phyloP scores from a whole-genome alignment of 148 eudicot species.

The Arctostaphylos glauca region DNA sequence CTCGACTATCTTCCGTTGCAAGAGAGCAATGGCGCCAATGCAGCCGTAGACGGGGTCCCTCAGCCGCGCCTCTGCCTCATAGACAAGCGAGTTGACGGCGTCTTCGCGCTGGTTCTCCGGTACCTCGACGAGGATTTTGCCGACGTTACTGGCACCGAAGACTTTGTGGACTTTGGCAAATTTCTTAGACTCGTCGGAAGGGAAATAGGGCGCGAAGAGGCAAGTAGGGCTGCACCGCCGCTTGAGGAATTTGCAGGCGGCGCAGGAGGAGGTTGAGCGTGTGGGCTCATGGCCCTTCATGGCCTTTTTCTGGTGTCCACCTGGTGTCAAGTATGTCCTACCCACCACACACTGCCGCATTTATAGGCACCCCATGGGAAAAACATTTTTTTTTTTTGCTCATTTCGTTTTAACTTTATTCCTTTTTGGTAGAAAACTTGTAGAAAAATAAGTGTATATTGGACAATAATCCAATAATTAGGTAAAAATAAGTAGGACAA shows the following conservation, averaged over 20 bases:
- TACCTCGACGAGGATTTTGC: constrained; percentile 68
- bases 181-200: constrained; percentile 65
- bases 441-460: too few relatives aligned
- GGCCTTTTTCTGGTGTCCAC: background rate
- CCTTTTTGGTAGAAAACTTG: too few relatives aligned
- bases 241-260: constrained; percentile 83
- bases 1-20: constrained; percentile 54
- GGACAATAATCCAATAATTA: too few relatives aligned
- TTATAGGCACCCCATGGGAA: background rate
- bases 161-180: constrained; percentile 88
- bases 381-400: too few relatives aligned
- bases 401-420: too few relatives aligned
- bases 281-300: constrained; percentile 47
- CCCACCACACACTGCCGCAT: background rate
- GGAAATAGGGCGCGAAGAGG: constrained; percentile 77
- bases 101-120: constrained; percentile 66
- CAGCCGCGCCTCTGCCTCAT: constrained; percentile 80
- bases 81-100: constrained; percentile 63
- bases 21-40: constrained; percentile 63
- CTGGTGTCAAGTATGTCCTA: background rate
- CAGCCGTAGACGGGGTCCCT: constrained; percentile 85
- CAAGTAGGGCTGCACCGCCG: constrained; percentile 61
- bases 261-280: constrained; percentile 79
- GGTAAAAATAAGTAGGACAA: too few relatives aligned
- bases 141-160: constrained; percentile 85